Percentiles rank a stretch among this genome's conserved stretches.
Evolutionary conservation across 2,329 filamentous ascomycete species (phyloP).

Genomic region (Aspergillus fischeri): DNA sequence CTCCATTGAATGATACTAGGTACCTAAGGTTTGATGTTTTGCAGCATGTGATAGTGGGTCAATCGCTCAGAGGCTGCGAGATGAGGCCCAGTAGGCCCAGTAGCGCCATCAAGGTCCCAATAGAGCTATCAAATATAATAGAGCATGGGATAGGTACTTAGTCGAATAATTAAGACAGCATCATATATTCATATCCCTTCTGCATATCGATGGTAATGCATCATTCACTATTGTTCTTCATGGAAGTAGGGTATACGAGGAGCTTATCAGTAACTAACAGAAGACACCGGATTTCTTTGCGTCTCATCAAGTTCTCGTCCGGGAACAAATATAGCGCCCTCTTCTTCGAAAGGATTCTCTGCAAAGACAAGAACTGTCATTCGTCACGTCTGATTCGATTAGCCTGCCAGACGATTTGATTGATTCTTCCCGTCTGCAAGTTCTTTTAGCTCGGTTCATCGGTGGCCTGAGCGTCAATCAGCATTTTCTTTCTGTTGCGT

Average conservation of each 20-base stretch:
- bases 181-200: background rate
- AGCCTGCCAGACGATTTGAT: background rate
- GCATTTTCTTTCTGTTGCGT: background rate
- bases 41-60: slow-evolving; percentile 35
- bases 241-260: background rate
- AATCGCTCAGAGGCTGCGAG: background rate
- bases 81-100: background rate
- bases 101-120: background rate
- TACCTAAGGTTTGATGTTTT: background rate
- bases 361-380: slow-evolving; percentile 2
- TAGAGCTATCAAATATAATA: background rate
- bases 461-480: slow-evolving; percentile 15
- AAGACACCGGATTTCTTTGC: background rate
- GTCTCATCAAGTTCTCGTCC: background rate
- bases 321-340: background rate
- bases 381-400: background rate
- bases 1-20: background rate
- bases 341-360: background rate
- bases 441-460: slow-evolving; percentile 10
- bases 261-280: background rate
- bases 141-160: background rate
- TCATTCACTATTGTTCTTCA: background rate
- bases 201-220: background rate
- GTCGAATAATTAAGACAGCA: background rate
- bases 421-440: background rate